Evolutionary conservation across 176 grass and related monocot genomes (phyloP).

Genomic region (Pontederia paniculata): DNA sequence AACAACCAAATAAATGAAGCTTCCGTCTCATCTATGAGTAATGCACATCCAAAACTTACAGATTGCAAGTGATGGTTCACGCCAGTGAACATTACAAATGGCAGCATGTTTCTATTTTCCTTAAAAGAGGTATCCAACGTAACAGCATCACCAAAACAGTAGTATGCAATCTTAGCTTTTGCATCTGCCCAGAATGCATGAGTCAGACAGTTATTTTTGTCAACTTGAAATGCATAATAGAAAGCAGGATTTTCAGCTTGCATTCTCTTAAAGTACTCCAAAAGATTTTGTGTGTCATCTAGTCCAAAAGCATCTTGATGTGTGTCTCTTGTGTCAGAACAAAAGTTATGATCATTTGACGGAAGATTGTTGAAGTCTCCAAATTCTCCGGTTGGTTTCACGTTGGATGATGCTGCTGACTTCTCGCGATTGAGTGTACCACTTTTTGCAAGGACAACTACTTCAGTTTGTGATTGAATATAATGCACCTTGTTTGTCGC

Average conservation of each 20-base stretch:
- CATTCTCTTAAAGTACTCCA: constrained; percentile 55
- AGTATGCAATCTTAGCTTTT: constrained; percentile 44
- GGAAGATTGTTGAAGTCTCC: constrained; percentile 14
- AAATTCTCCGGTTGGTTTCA: constrained; percentile 17
- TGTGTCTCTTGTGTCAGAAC: constrained; percentile 11
- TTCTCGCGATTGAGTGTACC: constrained; percentile 27
- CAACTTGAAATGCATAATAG: constrained; percentile 53
- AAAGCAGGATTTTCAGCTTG: constrained; percentile 49
- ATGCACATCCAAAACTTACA: constrained; percentile 45
- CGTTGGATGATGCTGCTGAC: constrained; percentile 17
- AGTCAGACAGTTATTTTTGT: constrained; percentile 53
- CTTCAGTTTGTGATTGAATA: constrained; percentile 55
- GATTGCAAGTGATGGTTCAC: constrained; percentile 53
- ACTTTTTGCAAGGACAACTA: constrained; percentile 62
- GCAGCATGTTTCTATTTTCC: constrained; percentile 38
- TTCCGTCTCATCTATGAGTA: constrained; percentile 37
- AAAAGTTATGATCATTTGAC: constrained; percentile 22
- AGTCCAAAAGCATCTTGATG: constrained; percentile 2
- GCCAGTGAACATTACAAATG: constrained; percentile 44
- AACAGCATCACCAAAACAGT: constrained; percentile 58
- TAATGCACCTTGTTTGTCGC: constrained; percentile 58
- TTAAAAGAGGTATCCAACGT: constrained; percentile 45
- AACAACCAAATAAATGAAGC: constrained; percentile 47
- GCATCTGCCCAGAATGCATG: constrained; percentile 55
- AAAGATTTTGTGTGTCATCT: constrained; percentile 49